Conservation (phyloP, 441 rosid species). For the Bruguiera hainesii region DNA sequence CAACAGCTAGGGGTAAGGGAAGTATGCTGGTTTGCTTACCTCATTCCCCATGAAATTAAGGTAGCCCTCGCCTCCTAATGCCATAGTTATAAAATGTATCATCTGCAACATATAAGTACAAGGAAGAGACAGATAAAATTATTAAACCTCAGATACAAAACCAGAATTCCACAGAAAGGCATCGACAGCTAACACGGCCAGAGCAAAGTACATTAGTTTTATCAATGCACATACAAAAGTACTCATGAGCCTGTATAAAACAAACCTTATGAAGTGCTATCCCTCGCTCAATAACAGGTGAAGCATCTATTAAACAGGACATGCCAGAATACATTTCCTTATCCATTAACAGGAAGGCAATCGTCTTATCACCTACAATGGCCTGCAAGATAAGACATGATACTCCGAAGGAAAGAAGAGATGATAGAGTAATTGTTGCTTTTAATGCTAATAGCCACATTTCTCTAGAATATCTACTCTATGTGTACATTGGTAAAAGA, state of each 20-base stretch:
- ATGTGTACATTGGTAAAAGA: too few species aligned
- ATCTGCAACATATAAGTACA: constrained; percentile 42
- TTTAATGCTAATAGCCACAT: background rate
- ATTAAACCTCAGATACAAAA: constrained; percentile 5
- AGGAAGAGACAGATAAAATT: constrained; percentile 6
- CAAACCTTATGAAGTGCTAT: constrained; percentile 81
- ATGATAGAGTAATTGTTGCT: constrained; percentile 3
- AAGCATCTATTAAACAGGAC: constrained; percentile 61
- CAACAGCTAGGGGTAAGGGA: constrained; percentile 2
- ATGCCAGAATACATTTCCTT: constrained; percentile 75
- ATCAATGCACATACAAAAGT: background rate
- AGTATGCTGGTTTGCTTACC: constrained; percentile 33
- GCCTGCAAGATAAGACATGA: constrained; percentile 42
- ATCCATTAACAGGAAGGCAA: constrained; percentile 73
- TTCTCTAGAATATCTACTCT: constrained; percentile 6
- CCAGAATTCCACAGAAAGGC: constrained; percentile 13
- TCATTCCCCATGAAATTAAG: constrained; percentile 92
- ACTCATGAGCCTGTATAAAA: constrained; percentile 8
- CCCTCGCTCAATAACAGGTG: constrained; percentile 65
- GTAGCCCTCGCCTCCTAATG: constrained; percentile 85
- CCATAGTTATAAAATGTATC: constrained; percentile 79
- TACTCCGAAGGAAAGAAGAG: constrained; percentile 7
- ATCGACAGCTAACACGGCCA: background rate
- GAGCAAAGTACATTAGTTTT: background rate
- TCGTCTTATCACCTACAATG: constrained; percentile 82